A percentile compares a stretch with the other conserved stretches of the same genome.
Evolutionary conservation across 2,329 filamentous ascomycete genomes (phyloP).

Genomic region (Corynespora cassiicola): DNA sequence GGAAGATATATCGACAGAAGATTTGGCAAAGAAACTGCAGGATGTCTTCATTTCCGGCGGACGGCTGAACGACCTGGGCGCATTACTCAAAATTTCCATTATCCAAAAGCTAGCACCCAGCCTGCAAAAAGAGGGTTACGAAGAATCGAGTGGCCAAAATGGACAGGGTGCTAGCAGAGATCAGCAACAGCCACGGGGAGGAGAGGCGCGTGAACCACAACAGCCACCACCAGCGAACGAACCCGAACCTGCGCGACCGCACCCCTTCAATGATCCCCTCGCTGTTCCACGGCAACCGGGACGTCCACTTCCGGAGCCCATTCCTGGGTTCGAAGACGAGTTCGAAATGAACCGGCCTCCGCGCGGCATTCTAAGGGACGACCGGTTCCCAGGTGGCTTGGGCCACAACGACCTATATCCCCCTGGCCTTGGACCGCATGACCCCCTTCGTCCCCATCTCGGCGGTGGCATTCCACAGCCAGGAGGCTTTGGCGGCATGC

Average conservation of each 20-base stretch:
- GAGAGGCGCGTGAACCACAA: conserved; percentile 25
- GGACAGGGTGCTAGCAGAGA: no score
- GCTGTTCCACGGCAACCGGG: conserved; percentile 61
- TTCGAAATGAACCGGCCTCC: conserved; percentile 78
- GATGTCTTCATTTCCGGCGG: conserved; percentile 76
- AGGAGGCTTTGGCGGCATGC: conserved; percentile 80
- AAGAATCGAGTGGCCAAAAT: conserved; percentile 56
- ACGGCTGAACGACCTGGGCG: conserved; percentile 71
- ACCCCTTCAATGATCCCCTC: conserved; percentile 74
- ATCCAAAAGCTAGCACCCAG: conserved; percentile 84
- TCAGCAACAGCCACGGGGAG: conserved; percentile 27
- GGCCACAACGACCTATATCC: conserved; percentile 90
- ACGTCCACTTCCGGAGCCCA: conserved; percentile 76
- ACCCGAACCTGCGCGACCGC: conserved; percentile 68
- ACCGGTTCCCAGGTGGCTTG: conserved; percentile 69
- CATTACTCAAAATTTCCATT: conserved; percentile 76
- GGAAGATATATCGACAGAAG: conserved; percentile 54
- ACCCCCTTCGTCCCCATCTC: conserved; percentile 75
- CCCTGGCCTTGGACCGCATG: conserved; percentile 81
- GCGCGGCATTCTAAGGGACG: conserved; percentile 56
- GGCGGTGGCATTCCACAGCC: conserved; percentile 65
- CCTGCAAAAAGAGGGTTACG: conserved; percentile 79
- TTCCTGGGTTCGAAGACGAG: conserved; percentile 93
- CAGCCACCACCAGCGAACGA: conserved; percentile 59
- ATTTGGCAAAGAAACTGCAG: conserved; percentile 51